Evolutionary conservation across 352 stramenopile genomes (phyloP).

Genomic region (Blastocystis sp.): DNA sequence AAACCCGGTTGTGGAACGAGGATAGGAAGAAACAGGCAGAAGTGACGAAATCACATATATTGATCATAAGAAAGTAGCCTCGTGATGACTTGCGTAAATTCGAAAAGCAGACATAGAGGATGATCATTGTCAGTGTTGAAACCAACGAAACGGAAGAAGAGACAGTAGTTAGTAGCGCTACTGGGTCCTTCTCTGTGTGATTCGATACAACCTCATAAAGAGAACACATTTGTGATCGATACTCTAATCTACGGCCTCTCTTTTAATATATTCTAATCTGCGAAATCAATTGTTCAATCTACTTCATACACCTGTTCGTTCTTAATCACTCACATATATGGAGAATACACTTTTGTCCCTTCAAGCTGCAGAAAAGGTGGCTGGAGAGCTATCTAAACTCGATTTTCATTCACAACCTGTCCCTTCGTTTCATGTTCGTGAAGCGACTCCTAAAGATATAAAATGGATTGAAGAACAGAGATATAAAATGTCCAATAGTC

Average conservation of each 20-base stretch:
- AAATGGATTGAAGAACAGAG: constrained; percentile 52
- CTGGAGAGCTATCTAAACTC: neutral
- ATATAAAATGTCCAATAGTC: neutral
- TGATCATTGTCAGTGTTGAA: constrained; percentile 11
- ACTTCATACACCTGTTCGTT: neutral
- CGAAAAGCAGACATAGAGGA: constrained; percentile 21
- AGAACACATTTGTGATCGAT: no score
- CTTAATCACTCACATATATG: neutral
- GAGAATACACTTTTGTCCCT: neutral
- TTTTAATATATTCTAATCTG: neutral
- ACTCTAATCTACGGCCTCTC: no score
- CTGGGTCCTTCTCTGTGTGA: no score
- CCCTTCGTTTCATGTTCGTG: neutral
- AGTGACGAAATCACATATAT: constrained; percentile 24
- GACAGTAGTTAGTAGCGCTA: neutral
- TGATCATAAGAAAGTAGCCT: constrained; percentile 56
- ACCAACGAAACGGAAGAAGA: constrained; percentile 34
- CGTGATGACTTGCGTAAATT: constrained; percentile 7
- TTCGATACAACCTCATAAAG: no score
- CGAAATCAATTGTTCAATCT: neutral
- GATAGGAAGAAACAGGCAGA: constrained; percentile 19
- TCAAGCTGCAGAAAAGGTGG: neutral
- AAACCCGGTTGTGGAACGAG: neutral
- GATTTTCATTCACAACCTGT: constrained; percentile 18
- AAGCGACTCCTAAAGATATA: neutral